phyloP scores from a whole-genome alignment of 345 rosid species.

The Camelina sativa region DNA sequence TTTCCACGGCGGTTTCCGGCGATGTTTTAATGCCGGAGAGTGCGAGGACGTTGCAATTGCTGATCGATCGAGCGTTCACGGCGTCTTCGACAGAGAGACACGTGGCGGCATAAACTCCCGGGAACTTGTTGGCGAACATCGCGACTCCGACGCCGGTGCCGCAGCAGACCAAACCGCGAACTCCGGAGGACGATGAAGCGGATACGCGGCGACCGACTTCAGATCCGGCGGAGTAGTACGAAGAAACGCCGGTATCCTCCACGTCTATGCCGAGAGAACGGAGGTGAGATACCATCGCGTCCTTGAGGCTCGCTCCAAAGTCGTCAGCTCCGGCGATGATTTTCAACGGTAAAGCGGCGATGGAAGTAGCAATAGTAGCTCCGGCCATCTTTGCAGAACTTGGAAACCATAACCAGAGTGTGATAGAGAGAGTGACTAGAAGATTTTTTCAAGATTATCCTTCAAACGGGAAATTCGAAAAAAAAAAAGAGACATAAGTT shows the following conservation, averaged over 20 bases:
- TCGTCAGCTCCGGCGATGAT: conserved; percentile 75
- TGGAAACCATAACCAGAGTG: neutral
- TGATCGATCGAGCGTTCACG: conserved; percentile 74
- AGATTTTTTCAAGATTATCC: neutral
- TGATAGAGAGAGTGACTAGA: neutral
- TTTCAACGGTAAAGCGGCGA: conserved; percentile 45
- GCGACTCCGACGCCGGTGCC: conserved; percentile 86
- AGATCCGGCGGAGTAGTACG: conserved; percentile 81
- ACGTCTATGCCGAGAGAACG: conserved; percentile 78
- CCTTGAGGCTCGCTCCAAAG: conserved; percentile 68
- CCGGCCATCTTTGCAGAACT: conserved; percentile 39
- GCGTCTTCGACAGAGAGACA: conserved; percentile 75
- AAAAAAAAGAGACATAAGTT: neutral
- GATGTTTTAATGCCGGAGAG: conserved; percentile 68
- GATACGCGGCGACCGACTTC: conserved; percentile 87
- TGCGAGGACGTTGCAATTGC: conserved; percentile 79
- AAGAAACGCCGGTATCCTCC: conserved; percentile 77
- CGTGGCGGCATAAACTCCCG: conserved; percentile 77
- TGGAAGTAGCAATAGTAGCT: neutral
- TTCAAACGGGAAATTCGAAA: neutral
- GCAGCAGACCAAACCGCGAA: conserved; percentile 74
- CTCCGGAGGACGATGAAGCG: conserved; percentile 46
- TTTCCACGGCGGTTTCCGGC: conserved; percentile 63
- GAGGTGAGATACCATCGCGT: conserved; percentile 68
- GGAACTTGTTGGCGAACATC: conserved; percentile 90